These are phyloP conservation scores for Penicillium coprophilum DNA, from an alignment of 495 filamentous ascomycete species.

Conservation along the genomic window DNA sequence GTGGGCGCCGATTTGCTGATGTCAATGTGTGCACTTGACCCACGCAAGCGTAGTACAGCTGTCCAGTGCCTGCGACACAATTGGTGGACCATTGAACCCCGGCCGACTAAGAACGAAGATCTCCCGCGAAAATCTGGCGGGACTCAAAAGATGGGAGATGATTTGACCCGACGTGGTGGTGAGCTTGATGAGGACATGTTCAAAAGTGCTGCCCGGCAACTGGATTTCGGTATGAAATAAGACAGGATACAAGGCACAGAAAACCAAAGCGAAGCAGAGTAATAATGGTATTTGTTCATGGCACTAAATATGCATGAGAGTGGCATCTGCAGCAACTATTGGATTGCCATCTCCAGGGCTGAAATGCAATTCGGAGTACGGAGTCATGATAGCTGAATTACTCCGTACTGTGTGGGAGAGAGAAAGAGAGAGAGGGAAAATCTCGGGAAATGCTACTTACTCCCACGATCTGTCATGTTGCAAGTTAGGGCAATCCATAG, in stretches of 20 bases:
- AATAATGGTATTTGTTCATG: constrained; percentile 1
- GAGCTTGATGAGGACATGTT: constrained; percentile 63
- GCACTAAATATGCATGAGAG: neutral
- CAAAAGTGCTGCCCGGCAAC: constrained; percentile 77
- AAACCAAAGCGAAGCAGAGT: neutral
- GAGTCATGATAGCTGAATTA: no score
- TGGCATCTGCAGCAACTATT: constrained; percentile 12
- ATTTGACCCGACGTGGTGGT: constrained; percentile 78
- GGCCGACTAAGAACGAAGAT: constrained; percentile 78
- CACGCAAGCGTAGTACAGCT: constrained; percentile 74
- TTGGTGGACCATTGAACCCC: constrained; percentile 85
- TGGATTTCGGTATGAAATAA: constrained; percentile 73
- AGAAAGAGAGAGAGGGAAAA: no score
- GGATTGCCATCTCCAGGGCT: neutral
- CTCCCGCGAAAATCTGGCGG: constrained; percentile 72
- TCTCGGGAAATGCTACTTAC: no score
- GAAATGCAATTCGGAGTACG: no score
- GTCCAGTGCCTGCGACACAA: constrained; percentile 72
- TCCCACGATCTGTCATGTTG: no score
- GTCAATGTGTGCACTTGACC: constrained; percentile 82
- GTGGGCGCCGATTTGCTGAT: constrained; percentile 85
- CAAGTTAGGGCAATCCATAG: no score
- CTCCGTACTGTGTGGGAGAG: no score
- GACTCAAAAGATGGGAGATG: constrained; percentile 73
- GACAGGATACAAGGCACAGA: neutral